Evolutionary conservation across 441 rosid species (phyloP).

Genomic region (Adansonia gregorii): DNA sequence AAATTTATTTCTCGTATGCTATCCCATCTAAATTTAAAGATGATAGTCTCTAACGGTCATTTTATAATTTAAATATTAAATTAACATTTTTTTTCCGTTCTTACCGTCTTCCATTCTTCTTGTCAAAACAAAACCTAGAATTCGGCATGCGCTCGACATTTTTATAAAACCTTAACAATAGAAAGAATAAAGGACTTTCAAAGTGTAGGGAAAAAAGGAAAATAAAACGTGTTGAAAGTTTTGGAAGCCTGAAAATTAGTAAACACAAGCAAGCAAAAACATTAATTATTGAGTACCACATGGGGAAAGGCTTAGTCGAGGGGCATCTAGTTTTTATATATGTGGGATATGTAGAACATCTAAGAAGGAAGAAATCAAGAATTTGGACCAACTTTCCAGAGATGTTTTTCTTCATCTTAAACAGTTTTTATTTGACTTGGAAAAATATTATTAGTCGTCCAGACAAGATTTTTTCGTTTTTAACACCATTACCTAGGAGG

Average conservation of each 20-base stretch:
- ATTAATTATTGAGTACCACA: background rate
- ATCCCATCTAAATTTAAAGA: no score
- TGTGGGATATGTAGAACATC: slow-evolving; percentile 17
- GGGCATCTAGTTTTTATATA: slow-evolving; percentile 43
- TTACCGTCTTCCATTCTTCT: background rate
- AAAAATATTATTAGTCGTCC: slow-evolving; percentile 21
- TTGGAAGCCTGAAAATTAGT: background rate
- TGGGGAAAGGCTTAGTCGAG: slow-evolving; percentile 51
- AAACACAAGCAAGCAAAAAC: background rate
- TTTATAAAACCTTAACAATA: no score
- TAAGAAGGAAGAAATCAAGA: background rate
- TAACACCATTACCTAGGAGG: slow-evolving; percentile 46
- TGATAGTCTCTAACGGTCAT: no score
- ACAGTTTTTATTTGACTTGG: slow-evolving; percentile 32
- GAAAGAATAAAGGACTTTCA: no score
- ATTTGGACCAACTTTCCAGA: slow-evolving; percentile 25
- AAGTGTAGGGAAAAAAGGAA: no score
- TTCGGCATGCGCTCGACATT: no score
- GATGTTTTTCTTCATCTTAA: slow-evolving; percentile 24
- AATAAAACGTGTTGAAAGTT: background rate
- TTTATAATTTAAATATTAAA: no score
- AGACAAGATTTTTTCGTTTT: background rate
- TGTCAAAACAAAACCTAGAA: background rate
- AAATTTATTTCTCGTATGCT: no score
- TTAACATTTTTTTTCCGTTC: background rate